A percentile compares a stretch with the other conserved stretches of the same genome.
phyloP scores from a whole-genome alignment of 805 yeast species.

The Candida peoriensis region DNA sequence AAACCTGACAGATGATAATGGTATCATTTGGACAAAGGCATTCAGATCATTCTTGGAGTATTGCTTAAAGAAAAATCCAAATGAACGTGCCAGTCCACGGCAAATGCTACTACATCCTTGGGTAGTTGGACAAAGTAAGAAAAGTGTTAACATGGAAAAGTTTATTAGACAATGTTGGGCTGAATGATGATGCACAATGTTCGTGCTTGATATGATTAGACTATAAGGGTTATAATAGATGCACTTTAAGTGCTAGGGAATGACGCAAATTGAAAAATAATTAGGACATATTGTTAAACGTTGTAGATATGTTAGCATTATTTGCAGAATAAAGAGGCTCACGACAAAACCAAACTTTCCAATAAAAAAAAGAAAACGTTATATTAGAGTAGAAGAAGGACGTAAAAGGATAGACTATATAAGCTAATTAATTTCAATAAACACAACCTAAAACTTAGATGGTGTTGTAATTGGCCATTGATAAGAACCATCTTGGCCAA shows the following conservation, averaged over 20 bases:
- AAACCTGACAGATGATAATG: conserved; percentile 67
- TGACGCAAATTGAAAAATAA: no score
- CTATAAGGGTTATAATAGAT: no score
- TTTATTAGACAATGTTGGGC: conserved; percentile 54
- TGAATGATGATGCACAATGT: conserved; percentile 2
- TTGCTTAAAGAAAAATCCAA: conserved; percentile 76
- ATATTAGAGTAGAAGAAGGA: no score
- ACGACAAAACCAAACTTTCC: no score
- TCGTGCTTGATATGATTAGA: background rate
- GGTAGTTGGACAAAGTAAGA: conserved; percentile 71
- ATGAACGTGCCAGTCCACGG: conserved; percentile 83
- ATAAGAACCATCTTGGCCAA: conserved; percentile 58
- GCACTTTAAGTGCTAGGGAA: no score
- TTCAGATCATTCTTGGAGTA: conserved; percentile 79
- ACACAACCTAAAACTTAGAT: no score
- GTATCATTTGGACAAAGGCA: conserved; percentile 74
- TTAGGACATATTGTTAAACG: no score
- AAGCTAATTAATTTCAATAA: no score
- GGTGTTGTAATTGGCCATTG: conserved; percentile 87
- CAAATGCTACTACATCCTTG: conserved; percentile 95
- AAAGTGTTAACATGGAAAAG: conserved; percentile 78
- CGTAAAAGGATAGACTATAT: no score
- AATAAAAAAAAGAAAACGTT: no score
- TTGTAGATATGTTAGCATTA: no score
- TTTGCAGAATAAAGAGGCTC: no score